phyloP scores from a whole-genome alignment of 805 yeast genomes.

The Candida yuanshanica region DNA sequence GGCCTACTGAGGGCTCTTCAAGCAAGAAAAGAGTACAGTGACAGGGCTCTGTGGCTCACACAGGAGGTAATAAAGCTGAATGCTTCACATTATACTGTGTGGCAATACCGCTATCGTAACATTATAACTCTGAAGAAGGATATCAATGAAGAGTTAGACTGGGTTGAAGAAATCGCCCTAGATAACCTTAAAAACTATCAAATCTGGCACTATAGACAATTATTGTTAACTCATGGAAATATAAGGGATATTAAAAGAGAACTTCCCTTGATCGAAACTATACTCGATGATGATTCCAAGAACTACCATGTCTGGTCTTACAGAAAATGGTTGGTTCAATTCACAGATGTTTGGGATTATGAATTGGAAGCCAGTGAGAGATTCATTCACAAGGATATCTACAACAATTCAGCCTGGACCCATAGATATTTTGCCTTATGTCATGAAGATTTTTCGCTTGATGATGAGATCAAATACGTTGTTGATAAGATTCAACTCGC shows the following conservation, averaged over 20 bases:
- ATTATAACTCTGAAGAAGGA: slow-evolving; percentile 33
- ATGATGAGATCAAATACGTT: slow-evolving; percentile 49
- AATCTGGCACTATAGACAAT: slow-evolving; percentile 91
- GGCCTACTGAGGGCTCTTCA: slow-evolving; percentile 58
- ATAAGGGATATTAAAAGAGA: slow-evolving; percentile 49
- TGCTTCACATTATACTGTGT: slow-evolving; percentile 89
- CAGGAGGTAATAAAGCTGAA: slow-evolving; percentile 55
- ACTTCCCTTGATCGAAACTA: slow-evolving; percentile 53
- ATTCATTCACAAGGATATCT: slow-evolving; percentile 54
- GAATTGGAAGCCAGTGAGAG: slow-evolving; percentile 49
- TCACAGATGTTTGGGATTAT: slow-evolving; percentile 41
- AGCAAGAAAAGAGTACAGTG: slow-evolving; percentile 53
- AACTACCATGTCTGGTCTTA: slow-evolving; percentile 98
- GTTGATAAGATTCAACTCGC: slow-evolving; percentile 44
- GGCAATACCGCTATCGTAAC: slow-evolving; percentile 66
- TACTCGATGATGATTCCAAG: slow-evolving; percentile 76
- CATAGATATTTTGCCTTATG: slow-evolving; percentile 63
- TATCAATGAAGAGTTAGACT: slow-evolving; percentile 53
- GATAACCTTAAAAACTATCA: slow-evolving; percentile 89
- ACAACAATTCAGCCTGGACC: slow-evolving; percentile 93
- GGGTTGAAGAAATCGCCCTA: slow-evolving; percentile 74
- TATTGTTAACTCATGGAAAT: slow-evolving; percentile 40
- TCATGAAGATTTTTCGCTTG: slow-evolving; percentile 14
- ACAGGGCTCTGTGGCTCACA: slow-evolving; percentile 67
- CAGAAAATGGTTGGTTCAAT: slow-evolving; percentile 71